Evolutionary conservation across 2,329 filamentous ascomycete species (phyloP).

Genomic region (Diplodia corticola): DNA sequence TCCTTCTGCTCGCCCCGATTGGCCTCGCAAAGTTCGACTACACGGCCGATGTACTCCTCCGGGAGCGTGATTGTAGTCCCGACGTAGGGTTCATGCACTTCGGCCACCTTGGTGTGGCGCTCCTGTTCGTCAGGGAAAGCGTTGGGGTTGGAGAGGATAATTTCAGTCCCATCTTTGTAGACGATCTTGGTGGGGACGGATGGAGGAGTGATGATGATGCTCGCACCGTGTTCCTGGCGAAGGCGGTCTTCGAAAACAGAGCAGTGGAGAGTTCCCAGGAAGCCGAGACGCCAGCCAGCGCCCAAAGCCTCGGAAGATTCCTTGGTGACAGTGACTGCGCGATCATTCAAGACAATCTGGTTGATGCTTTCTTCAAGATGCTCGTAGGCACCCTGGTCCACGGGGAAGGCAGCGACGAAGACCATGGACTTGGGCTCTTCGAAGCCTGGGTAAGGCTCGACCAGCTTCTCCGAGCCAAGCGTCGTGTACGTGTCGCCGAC

Average conservation of each 20-base stretch:
- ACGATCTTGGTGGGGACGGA: slow-evolving; percentile 88
- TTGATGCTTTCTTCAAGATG: slow-evolving; percentile 91
- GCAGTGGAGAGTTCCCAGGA: slow-evolving; percentile 94
- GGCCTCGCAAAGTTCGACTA: slow-evolving; percentile 90
- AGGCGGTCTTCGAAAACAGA: slow-evolving; percentile 98
- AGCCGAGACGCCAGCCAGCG: slow-evolving; percentile 90
- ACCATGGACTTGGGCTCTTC: slow-evolving; percentile 99
- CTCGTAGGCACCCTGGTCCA: slow-evolving; percentile 82
- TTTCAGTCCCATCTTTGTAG: slow-evolving; percentile 74
- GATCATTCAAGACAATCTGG: slow-evolving; percentile 90
- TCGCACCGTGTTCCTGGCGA: slow-evolving; percentile 89
- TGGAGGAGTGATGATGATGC: slow-evolving; percentile 94
- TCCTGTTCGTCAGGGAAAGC: slow-evolving; percentile 75
- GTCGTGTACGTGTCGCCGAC: slow-evolving; percentile 93
- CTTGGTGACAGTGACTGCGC: slow-evolving; percentile 90
- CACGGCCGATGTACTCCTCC: slow-evolving; percentile 88
- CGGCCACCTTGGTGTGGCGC: slow-evolving; percentile 54
- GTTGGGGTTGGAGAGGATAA: slow-evolving; percentile 80
- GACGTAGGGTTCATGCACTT: slow-evolving; percentile 74
- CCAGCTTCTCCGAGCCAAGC: slow-evolving; percentile 70
- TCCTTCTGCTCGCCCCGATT: slow-evolving; percentile 86
- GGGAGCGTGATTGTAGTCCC: slow-evolving; percentile 84
- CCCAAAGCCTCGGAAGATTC: slow-evolving; percentile 93
- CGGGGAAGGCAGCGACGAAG: slow-evolving; percentile 94
- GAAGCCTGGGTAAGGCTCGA: slow-evolving; percentile 85